Conservation (phyloP, 495 filamentous ascomycete species). For the Neurospora pannonica region DNA sequence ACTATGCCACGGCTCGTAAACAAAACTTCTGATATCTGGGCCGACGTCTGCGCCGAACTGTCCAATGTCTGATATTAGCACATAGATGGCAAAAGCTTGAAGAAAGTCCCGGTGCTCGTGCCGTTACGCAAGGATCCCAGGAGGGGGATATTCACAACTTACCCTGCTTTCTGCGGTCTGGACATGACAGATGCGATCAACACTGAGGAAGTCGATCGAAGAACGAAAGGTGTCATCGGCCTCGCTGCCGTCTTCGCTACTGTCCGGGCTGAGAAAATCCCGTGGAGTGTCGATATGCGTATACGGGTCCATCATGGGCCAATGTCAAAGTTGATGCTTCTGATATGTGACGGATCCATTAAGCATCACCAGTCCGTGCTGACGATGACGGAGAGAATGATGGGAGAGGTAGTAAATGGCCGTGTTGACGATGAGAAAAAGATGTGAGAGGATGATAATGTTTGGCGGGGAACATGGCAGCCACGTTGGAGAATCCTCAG, state of each 20-base stretch:
- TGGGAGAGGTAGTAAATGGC: background rate
- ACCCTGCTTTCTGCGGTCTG: constrained; percentile 23
- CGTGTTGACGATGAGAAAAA: background rate
- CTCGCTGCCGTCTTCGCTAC: background rate
- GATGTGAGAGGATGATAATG: background rate
- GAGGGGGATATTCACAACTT: constrained; percentile 1
- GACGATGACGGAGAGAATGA: background rate
- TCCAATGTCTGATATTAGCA: background rate
- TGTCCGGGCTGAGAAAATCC: background rate
- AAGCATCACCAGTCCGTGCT: background rate
- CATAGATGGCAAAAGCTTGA: background rate
- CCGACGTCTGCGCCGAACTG: constrained; percentile 18
- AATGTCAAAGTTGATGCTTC: background rate
- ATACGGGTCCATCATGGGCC: background rate
- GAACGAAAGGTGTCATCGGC: background rate
- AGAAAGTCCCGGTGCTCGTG: background rate
- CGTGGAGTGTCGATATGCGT: background rate
- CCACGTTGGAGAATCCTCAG: background rate
- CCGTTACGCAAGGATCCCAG: background rate
- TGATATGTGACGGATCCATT: background rate
- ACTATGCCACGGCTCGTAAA: constrained; percentile 7
- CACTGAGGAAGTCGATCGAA: background rate
- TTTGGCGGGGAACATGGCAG: background rate
- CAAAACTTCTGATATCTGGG: constrained; percentile 15
- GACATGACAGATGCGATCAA: constrained; percentile 14